Evolutionary conservation across 495 filamentous ascomycete genomes (phyloP).

Genomic region (Neurospora sp.): DNA sequence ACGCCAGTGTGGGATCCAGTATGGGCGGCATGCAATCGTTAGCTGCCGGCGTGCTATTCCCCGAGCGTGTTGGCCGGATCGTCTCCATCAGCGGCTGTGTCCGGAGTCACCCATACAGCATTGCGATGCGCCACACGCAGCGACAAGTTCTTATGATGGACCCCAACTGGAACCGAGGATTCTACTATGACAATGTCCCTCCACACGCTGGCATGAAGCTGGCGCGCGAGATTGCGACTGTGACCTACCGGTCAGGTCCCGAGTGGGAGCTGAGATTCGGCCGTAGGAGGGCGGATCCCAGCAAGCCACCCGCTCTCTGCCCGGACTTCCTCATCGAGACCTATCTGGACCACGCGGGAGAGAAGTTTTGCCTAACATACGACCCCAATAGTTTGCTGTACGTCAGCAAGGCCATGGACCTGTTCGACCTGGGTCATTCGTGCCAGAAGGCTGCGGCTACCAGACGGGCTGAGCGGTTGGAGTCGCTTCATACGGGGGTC

Average conservation of each 20-base stretch:
- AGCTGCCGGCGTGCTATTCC: constrained; percentile 80
- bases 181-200: constrained; percentile 83
- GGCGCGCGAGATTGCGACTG: constrained; percentile 91
- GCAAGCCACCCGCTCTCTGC: constrained; percentile 80
- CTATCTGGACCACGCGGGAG: constrained; percentile 94
- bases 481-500: constrained; percentile 18
- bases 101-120: constrained; percentile 92
- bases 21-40: constrained; percentile 99
- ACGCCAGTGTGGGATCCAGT: constrained; percentile 88
- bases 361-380: constrained; percentile 98
- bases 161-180: constrained; percentile 92
- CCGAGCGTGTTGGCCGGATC: constrained; percentile 67
- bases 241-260: constrained; percentile 92
- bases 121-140: constrained; percentile 98
- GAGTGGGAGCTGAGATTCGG: constrained; percentile 98
- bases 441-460: constrained; percentile 42
- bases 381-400: constrained; percentile 95
- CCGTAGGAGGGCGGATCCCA: constrained; percentile 73
- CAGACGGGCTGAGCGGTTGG: constrained; percentile 28
- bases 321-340: constrained; percentile 98
- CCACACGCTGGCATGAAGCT: constrained; percentile 97
- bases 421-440: constrained; percentile 78
- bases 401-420: constrained; percentile 97
- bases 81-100: constrained; percentile 91
- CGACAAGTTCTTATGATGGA: constrained; percentile 98